Evolutionary conservation across 139 green algal genomes (phyloP).

Genomic region (Dunaliella primolecta): DNA sequence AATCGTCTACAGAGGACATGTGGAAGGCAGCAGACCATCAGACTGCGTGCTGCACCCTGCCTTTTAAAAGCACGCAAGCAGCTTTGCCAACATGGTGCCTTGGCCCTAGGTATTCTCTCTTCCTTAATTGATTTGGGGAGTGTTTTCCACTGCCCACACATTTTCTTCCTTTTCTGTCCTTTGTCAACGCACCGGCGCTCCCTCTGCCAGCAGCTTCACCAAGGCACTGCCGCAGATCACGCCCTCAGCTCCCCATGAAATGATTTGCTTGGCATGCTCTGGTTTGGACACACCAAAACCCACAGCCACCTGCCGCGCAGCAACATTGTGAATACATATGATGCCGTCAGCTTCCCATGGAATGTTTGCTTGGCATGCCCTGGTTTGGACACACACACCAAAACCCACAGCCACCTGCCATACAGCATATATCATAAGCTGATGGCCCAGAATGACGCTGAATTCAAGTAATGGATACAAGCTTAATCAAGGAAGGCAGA

Average conservation of each 20-base stretch:
- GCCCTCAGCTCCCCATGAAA: constrained; percentile 91
- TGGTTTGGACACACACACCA: background rate
- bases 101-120: no score
- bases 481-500: no score
- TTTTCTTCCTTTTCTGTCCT: background rate
- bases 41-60: background rate
- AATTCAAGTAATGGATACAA: no score
- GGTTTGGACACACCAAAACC: constrained; percentile 92
- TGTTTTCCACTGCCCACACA: no score
- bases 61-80: no score
- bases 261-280: constrained; percentile 81
- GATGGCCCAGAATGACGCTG: no score
- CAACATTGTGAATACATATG: no score
- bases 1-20: background rate
- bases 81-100: no score
- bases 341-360: no score
- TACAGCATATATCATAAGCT: background rate
- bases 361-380: no score
- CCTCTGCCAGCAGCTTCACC: constrained; percentile 82
- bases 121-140: no score
- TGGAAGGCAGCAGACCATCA: background rate
- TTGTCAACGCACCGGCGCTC: constrained; percentile 34
- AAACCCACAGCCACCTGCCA: background rate
- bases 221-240: constrained; percentile 95
- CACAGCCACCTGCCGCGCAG: constrained; percentile 72